Base-by-base conservation (phyloP, 768 basidiomycete species). In the Leccinum obscurum region DNA sequence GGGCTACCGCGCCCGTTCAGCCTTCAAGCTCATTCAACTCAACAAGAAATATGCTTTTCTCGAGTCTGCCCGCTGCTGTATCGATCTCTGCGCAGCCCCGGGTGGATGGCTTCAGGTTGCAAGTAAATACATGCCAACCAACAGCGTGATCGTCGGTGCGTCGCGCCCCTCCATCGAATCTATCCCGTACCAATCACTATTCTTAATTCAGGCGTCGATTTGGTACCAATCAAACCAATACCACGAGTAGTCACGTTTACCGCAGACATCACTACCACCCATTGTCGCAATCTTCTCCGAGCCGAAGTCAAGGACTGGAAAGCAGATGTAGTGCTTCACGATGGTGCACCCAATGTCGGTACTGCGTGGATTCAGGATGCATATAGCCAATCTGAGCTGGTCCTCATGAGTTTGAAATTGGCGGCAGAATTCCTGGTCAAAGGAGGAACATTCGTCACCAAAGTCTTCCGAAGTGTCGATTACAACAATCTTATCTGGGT, bases 401-500 rank as follows among this genome's bases (percentile, higher is more conserved):
- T 98, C 55, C 82, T 98, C 61, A 95, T 91, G 89, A 90, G 88
- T 76, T 78, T 98, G 68, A 97, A 95, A 76, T 85, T 98, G 51
- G 95, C 96, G 9, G 93, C 93, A 56, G 95, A 98, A 68, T 98
- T 98, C 71, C 82, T 99, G 59, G 78, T 80, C 30, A 94, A 95
- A 77, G 97, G 92, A 37, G 95, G 95, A 57, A 93, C 90, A 13
- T 99, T 98, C 72, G 89, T 98, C 51, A 98, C 97, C 30, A 99
- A 99, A 77, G 94, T 99, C 59, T 99, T 99, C 82, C 87, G 97
- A 62, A 96, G 93, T 77, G 92, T 87, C 64, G 97, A 99, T 73
- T 99, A 99, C 77, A 98, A 99, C 79, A 94, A 90, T 70, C 86
- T 99, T 66, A 89, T 98, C 67, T 99, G 97, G 97, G 97, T 98